Evolutionary conservation across 306 rosid genomes (phyloP), one percentile per base, ranked within the genome.

Genomic region (Rosa chinensis): DNA sequence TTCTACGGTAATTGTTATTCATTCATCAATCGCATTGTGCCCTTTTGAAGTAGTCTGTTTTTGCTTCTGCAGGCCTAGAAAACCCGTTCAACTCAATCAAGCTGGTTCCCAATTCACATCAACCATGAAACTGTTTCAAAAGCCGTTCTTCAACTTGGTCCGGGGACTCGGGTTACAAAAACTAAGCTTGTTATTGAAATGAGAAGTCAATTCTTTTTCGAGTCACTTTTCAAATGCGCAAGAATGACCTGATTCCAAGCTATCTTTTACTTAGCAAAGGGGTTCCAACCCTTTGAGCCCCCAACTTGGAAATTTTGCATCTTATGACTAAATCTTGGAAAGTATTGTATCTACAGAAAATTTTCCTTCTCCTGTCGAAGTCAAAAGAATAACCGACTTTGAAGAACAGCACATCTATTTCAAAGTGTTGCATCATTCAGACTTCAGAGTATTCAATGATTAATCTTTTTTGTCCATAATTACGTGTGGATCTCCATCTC

Each of bases 11-110:
- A 37, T 66, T 40, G 23, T 35, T 64, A 7, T 64, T 35, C 70
- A 32, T 64, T 75, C 58, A 4, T 11, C 43, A 5, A 0, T 43
- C 10, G 8, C 78, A 16, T 63, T 1, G 37, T 3, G n/a, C 70
- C 37, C 40, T 84, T 85, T 88, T 86, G 82, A 84, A 55, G 25
- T 16, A 23, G 10, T 79, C 80, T 78, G 43, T 87, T 83, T 87
- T 82, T 70, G 39, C 69, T 90, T 76, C 80, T 90, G 94, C 98
- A 94, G 98, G 96, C 89, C 61, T 20, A 62, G 83, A 82, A 88
- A 80, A 32, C 77, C 53, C 18, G 82, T 75, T 62, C 92, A 72
- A 74, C 81, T 75, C 80, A 80, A 82, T 77, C 87, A 81, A 77
- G 80, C 70, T 66, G 69, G 82, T 79, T 76, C 80, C 52, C 83